Base-by-base conservation (phyloP, 179 eudicot species). In the Camellia oleifera region DNA sequence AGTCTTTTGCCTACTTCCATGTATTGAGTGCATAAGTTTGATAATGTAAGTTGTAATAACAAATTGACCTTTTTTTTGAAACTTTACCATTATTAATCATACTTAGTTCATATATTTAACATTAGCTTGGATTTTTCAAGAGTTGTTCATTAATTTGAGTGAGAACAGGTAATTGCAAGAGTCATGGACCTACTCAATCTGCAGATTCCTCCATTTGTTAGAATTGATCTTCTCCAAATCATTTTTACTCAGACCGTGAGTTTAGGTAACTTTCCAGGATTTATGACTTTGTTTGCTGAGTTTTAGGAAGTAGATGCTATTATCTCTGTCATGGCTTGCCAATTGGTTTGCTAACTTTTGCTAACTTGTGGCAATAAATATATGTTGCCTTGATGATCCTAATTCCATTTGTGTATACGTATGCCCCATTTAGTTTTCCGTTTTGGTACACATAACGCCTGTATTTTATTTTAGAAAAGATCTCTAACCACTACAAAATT, bases 131-230 rank as follows among this genome's bases (percentile, higher is more conserved):
- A 26, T 32, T 72, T 76, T n/a, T 79, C 62, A 64, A 45, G 53
- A 13, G 14, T 2, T 72, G 50, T 56, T 76, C 40, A 70, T 79
- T 56, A 74, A 75, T 69, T 80, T 60, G 78, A 70, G 82, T 68
- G 23, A 50, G 53, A 17, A 79, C 91, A 95, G 99, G 97, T 95
- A 54, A 89, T 95, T 82, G 84, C 87, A 80, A 97, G 97, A 80
- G 94, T 92, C 60, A 88, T 95, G 92, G 86, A 88, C 76, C 81
- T 50, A 76, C 93, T 95, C 52, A 88, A 86, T 87, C 69, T 94
- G 83, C 81, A 67, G 75, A 94, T 95, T 83, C 98, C 92, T 82
- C 95, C 99, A 56, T 94, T 88, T 87, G 88, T 95, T 80, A 88
- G 98, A 83, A 87, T 92, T 67, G 99, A 95, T 84, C 94, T 88